Evolutionary conservation across 164 flowering plant genomes (phyloP), one percentile per base, ranked within the genome.

Genomic region (Cinnamomum chago): DNA sequence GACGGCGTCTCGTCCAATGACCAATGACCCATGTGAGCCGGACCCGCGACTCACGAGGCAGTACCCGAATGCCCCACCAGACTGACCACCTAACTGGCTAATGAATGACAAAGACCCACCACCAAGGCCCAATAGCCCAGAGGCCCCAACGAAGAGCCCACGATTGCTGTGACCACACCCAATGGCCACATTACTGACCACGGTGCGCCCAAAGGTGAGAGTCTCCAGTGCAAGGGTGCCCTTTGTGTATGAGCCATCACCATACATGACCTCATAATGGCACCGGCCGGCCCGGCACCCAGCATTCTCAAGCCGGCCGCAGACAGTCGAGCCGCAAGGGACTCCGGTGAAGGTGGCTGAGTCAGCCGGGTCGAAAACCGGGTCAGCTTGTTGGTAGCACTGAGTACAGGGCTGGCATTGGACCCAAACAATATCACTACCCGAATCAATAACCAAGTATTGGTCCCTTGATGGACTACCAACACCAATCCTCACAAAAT

Each of bases 141-240:
- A 97, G 0, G 99, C 97, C 1, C 98, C 99, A 0, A 89, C 74
- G 65, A 93, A 95, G 91, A 95, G 84, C 52, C 99, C 98, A 27
- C 81, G 85, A 82, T 95, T 95, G 76, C 70, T 76, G 66, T 95
- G 97, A 27, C 99, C 99, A 76, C 99, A 95, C 5, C 99, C 99
- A 51, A 93, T 90, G 9, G 94, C 98, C 14, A 95, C 91, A 71
- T 86, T 81, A 9, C 71, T 84, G 20, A 93, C 84, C 81, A 69
- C 78, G 3, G 91, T 81, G n/a, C 69, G 82, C 0, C 88, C 87
- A 40, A 90, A 79, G 0, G 92, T 87, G 4, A 90, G 78, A 3
- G 94, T 88, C 70, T 90, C 94, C 2, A 86, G 71, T 5, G 90
- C 90, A 11, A 90, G 71, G 14, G 85, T 83, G 4, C 94, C 94